Evolutionary conservation across 306 rosid genomes (phyloP).

Genomic region (Cyamopsis tetragonoloba): DNA sequence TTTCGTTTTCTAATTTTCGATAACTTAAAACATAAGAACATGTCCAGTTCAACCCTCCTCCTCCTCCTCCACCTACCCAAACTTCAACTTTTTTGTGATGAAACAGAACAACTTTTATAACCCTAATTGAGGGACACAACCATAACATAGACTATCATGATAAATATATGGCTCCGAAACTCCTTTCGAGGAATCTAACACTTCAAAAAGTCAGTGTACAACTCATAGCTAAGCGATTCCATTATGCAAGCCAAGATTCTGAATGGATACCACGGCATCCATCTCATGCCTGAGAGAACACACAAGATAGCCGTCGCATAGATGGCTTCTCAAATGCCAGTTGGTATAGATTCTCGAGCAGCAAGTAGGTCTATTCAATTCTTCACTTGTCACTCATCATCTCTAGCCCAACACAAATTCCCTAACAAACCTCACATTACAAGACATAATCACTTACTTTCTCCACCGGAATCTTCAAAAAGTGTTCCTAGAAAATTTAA

Average conservation of each 20-base stretch:
- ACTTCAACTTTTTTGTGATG: background rate
- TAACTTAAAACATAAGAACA: constrained; percentile 5
- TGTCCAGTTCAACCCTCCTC: background rate
- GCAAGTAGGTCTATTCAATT: background rate
- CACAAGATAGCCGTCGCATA: background rate
- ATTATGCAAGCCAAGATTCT: background rate
- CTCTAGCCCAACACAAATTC: background rate
- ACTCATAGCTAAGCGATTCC: background rate
- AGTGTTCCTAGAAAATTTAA: background rate
- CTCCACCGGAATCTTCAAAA: background rate
- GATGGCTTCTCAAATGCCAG: background rate
- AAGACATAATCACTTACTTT: background rate
- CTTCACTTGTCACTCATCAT: background rate
- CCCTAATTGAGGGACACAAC: background rate
- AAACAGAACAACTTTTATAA: background rate
- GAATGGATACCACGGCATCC: background rate
- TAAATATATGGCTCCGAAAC: background rate
- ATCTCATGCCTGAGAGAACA: background rate
- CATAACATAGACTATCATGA: background rate
- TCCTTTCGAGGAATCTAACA: constrained; percentile 1
- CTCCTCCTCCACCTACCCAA: background rate
- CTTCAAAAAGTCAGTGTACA: background rate
- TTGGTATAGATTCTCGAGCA: background rate
- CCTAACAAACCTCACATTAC: background rate
- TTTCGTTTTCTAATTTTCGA: background rate